These are phyloP conservation scores for Thermochaetoides thermophila DNA, from an alignment of 495 filamentous ascomycete species.

Conservation along the genomic window DNA sequence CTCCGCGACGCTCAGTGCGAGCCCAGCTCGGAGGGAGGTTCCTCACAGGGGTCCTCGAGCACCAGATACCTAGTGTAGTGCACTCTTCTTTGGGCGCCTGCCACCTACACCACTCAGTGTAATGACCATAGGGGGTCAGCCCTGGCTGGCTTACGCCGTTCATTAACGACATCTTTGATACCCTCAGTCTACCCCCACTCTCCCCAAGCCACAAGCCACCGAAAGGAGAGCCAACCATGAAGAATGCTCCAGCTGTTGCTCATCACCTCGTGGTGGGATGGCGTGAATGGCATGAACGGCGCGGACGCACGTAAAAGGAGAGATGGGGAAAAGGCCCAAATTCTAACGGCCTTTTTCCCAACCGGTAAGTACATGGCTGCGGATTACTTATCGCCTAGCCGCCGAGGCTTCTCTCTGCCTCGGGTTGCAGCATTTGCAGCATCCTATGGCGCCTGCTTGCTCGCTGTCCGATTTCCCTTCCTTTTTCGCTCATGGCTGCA, in stretches of 20 bases:
- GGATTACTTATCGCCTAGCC: not conserved
- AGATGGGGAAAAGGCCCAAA: not conserved
- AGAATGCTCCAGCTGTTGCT: no score
- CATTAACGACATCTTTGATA: no score
- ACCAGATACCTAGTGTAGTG: not conserved
- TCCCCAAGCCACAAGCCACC: no score
- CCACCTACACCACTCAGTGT: not conserved
- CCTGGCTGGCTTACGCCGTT: no score
- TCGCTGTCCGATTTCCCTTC: conserved; percentile 5
- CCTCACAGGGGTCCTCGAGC: not conserved
- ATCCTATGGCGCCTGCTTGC: not conserved
- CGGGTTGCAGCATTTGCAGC: conserved; percentile 4
- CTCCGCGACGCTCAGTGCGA: conserved; percentile 1
- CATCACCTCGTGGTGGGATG: no score
- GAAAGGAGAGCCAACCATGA: no score
- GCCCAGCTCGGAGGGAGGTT: not conserved
- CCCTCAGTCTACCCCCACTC: no score
- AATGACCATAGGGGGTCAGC: not conserved
- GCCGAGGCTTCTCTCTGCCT: not conserved
- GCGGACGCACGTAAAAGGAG: not conserved
- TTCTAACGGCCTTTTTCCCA: no score
- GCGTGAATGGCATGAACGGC: not conserved
- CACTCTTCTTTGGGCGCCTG: not conserved
- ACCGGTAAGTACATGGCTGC: not conserved
- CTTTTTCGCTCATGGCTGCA: conserved; percentile 7